These are phyloP conservation scores for Starmerella tilneyi DNA, from an alignment of 805 yeast genomes.

Conservation along the genomic window DNA sequence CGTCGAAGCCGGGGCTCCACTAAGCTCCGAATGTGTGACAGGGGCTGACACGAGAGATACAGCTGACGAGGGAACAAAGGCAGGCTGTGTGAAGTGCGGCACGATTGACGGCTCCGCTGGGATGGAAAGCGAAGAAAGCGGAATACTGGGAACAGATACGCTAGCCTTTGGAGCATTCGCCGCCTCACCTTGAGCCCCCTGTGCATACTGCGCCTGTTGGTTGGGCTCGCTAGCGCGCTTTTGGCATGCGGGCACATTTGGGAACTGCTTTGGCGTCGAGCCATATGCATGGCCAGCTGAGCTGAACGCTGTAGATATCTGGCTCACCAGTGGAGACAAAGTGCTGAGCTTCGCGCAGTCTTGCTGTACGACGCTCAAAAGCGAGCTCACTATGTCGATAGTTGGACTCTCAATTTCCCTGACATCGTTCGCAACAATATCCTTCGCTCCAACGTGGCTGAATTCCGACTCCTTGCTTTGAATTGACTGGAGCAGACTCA, in stretches of 20 bases:
- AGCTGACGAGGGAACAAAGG: too few species aligned
- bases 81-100: too few species aligned
- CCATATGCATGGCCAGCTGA: constrained; percentile 2
- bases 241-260: constrained; percentile 3
- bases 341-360: constrained; percentile 6
- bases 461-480: constrained; percentile 4
- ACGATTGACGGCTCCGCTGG: too few species aligned
- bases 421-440: constrained; percentile 12
- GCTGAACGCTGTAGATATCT: constrained; percentile 3
- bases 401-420: constrained; percentile 20
- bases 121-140: too few species aligned
- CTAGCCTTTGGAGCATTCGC: too few species aligned
- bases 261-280: neutral
- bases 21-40: too few species aligned
- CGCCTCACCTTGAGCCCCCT: too few species aligned
- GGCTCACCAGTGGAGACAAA: neutral
- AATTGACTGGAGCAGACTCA: neutral
- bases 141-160: too few species aligned
- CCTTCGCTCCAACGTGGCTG: neutral
- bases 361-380: constrained; percentile 10
- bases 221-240: neutral
- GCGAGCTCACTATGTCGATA: constrained; percentile 15
- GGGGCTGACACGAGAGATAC: too few species aligned
- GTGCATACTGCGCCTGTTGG: too few species aligned
- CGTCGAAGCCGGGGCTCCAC: too few species aligned